Conservation (phyloP, 306 rosid genomes). For the Medicago truncatula region DNA sequence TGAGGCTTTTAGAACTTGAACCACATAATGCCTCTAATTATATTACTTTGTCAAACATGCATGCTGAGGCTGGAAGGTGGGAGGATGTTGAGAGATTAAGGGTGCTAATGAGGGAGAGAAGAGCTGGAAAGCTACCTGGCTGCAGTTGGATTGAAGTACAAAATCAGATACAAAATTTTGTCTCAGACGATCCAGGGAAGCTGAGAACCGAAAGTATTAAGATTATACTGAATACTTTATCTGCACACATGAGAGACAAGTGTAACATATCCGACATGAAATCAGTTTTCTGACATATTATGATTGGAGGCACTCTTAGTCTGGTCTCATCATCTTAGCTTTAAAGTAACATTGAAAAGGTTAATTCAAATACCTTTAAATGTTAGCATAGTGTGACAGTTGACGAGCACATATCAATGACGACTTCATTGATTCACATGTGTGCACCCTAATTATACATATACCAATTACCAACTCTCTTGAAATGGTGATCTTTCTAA, state of each 20-base stretch:
- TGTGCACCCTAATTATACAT: too few relatives aligned
- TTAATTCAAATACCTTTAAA: not conserved
- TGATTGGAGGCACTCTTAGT: constrained; percentile 35
- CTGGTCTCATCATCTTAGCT: constrained; percentile 2
- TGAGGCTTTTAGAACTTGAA: constrained; percentile 74
- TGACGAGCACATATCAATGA: constrained; percentile 5
- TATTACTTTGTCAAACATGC: constrained; percentile 77
- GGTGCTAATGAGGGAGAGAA: constrained; percentile 59
- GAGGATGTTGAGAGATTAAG: constrained; percentile 74
- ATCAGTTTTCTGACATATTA: constrained; percentile 41
- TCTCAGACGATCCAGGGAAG: constrained; percentile 56
- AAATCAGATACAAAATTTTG: constrained; percentile 60
- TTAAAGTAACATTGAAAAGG: constrained; percentile 9
- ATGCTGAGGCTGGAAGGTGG: constrained; percentile 80
- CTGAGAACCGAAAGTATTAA: constrained; percentile 53
- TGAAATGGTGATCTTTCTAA: too few relatives aligned
- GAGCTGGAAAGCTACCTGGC: constrained; percentile 72
- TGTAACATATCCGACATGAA: constrained; percentile 40
- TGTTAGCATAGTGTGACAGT: not conserved
- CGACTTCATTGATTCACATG: not conserved
- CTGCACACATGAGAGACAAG: constrained; percentile 60
- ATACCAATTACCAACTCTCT: too few relatives aligned
- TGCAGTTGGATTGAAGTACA: constrained; percentile 82
- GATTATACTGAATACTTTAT: constrained; percentile 48
- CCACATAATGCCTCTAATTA: constrained; percentile 72